Evolutionary conservation across 1,284 basidiomycete genomes (phyloP), one percentile per base, ranked within the genome.

Genomic region (Amylostereum areolatum): DNA sequence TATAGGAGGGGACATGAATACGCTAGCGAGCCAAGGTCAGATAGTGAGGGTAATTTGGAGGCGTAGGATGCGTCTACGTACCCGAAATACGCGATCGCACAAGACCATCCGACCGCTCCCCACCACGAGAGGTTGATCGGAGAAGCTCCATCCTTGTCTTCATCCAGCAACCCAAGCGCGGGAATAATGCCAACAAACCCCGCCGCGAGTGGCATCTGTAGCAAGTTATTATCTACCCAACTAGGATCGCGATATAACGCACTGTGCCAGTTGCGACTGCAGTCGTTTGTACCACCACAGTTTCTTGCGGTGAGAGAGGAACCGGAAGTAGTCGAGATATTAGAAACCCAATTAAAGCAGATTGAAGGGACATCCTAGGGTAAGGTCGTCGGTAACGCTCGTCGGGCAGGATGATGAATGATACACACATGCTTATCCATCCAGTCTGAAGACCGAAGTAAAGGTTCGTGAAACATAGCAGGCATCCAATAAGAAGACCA

Each of bases 121-220:
- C 78, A 54, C 80, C 84, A 92, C 10, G 81, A 79, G 30, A 97
- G 71, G 50, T 78, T 69, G 18, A 97, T 78, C 1, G 95, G 89
- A 1, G 77, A 76, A 12, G 78, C 77, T 3, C 91, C 91, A 59
- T 98, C 95, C 53, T 79, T 72, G 43, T 81, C 75, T 57, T 81
- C 75, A 43, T 81, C 80, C 32, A 98, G 76, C 53, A 96, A 71
- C 12, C 83, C 82, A 6, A 98, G 72, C 1, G 95, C 95, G 1
- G 95, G 95, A 25, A 98, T 77, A 53, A 98, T 95, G 18, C 95
- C 95, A 8, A 98, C 93, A 57, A 97, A 89, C 0, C 95, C 94
- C 3, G 94, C 94, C 5, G 93, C 91, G 24, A 98, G 75, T 9
- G 94, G 93, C 85, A 97, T 92, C 68, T 72, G 43, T 3, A 48